Conservation (phyloP, 768 basidiomycete genomes). For the Lactifluus volemus region DNA sequence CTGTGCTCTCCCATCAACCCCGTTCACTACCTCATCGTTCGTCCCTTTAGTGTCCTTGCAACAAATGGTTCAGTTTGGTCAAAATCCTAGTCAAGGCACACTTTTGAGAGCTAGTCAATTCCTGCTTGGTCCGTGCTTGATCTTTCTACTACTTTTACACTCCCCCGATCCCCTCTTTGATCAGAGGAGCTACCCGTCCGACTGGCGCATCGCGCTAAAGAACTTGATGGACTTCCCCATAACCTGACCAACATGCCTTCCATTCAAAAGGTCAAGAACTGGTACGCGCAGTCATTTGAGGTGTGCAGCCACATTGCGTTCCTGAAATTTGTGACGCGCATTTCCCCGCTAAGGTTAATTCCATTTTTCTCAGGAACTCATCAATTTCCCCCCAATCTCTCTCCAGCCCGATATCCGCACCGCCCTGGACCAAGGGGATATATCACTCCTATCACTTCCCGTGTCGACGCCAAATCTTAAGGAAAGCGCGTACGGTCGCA, state of each 20-base stretch:
- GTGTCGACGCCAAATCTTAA: conserved; percentile 70
- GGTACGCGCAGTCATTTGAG: conserved; percentile 99
- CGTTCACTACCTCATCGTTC: neutral
- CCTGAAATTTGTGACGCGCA: neutral
- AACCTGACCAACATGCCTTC: conserved; percentile 85
- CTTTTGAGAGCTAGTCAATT: conserved; percentile 89
- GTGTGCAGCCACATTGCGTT: conserved; percentile 34
- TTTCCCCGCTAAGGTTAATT: conserved; percentile 6
- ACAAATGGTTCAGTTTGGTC: conserved; percentile 97
- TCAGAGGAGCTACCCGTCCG: conserved; percentile 91
- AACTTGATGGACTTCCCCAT: conserved; percentile 90
- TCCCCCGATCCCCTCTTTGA: neutral
- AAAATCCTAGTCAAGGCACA: conserved; percentile 92
- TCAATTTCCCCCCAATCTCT: conserved; percentile 72
- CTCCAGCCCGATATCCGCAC: conserved; percentile 61
- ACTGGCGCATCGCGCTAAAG: conserved; percentile 91
- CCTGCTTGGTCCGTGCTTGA: conserved; percentile 50
- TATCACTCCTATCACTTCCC: conserved; percentile 50
- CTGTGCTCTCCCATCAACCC: neutral
- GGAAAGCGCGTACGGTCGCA: conserved; percentile 24
- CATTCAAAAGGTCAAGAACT: conserved; percentile 91
- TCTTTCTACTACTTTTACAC: conserved; percentile 2
- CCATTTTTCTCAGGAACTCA: conserved; percentile 60
- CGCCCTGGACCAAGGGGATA: conserved; percentile 44
- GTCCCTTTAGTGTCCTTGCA: conserved; percentile 72